Conservation (phyloP, 225 moss, liverwort and hornwort species). For the Thuidium tamariscinum region DNA sequence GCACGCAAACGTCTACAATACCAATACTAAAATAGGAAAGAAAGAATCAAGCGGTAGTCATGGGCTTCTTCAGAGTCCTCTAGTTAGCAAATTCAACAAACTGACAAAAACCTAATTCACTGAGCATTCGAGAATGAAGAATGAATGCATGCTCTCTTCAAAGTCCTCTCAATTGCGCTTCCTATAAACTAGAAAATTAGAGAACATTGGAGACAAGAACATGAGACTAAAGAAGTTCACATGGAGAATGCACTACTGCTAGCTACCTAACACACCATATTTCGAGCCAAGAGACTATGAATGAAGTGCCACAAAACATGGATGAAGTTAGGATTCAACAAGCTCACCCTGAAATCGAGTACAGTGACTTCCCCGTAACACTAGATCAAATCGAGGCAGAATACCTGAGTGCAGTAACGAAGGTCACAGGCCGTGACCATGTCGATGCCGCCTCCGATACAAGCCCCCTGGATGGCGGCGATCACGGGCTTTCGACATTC, state of each 20-base stretch:
- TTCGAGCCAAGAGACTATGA: background rate
- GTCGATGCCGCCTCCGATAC: conserved; percentile 79
- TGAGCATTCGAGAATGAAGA: background rate
- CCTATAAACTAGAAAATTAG: background rate
- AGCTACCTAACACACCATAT: background rate
- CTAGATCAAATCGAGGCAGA: background rate
- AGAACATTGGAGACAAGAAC: background rate
- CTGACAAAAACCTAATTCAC: background rate
- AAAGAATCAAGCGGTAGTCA: background rate
- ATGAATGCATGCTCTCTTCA: background rate
- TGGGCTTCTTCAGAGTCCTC: background rate
- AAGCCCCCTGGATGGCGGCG: conserved; percentile 70
- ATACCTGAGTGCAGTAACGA: conserved; percentile 68
- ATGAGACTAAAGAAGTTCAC: background rate
- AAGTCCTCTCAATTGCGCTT: background rate
- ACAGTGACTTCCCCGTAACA: background rate
- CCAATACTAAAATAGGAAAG: background rate
- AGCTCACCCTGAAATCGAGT: background rate
- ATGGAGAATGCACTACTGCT: background rate
- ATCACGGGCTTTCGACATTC: conserved; percentile 85
- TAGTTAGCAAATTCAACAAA: background rate
- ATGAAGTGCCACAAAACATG: background rate
- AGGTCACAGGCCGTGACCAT: conserved; percentile 63
- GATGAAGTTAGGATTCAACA: background rate
- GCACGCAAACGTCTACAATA: background rate